Conservation (phyloP, 305 asterid species). For the Euphrasia arctica region DNA sequence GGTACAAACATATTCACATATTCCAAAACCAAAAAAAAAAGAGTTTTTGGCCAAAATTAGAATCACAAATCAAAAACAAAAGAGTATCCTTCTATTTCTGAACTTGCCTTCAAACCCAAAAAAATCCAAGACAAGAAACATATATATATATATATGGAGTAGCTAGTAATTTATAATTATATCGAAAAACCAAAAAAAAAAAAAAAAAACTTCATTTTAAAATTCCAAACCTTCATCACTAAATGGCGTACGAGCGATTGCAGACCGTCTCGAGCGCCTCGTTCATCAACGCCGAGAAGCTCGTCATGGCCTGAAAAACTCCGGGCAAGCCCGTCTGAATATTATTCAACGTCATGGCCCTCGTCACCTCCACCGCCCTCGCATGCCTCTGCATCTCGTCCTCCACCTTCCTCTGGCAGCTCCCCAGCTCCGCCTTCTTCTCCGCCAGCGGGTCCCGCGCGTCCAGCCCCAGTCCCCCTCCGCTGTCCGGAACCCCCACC, state of each 20-base stretch:
- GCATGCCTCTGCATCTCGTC: constrained; percentile 85
- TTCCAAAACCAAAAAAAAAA: constrained; percentile 25
- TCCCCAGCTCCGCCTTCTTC: constrained; percentile 80
- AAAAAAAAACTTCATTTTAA: background rate
- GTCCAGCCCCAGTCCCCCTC: constrained; percentile 58
- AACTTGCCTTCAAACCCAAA: constrained; percentile 30
- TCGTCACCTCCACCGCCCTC: constrained; percentile 84
- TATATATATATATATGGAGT: background rate
- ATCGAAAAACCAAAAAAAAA: background rate
- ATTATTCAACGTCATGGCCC: constrained; percentile 92
- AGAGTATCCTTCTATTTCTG: constrained; percentile 42
- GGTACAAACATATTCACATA: constrained; percentile 64
- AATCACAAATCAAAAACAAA: constrained; percentile 15
- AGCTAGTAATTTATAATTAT: constrained; percentile 15
- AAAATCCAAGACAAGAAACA: constrained; percentile 14
- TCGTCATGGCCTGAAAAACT: constrained; percentile 94
- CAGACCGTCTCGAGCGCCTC: constrained; percentile 85
- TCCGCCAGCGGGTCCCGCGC: constrained; percentile 86
- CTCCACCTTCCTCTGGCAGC: constrained; percentile 76
- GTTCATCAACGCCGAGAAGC: constrained; percentile 74
- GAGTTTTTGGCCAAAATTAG: constrained; percentile 28
- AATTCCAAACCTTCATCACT: constrained; percentile 21
- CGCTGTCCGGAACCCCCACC: constrained; percentile 57
- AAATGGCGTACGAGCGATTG: constrained; percentile 71
- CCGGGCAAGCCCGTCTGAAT: constrained; percentile 97